These are phyloP conservation scores for Rhynchospora pubera DNA, from an alignment of 176 grass and related monocot species.

Conservation along the genomic window DNA sequence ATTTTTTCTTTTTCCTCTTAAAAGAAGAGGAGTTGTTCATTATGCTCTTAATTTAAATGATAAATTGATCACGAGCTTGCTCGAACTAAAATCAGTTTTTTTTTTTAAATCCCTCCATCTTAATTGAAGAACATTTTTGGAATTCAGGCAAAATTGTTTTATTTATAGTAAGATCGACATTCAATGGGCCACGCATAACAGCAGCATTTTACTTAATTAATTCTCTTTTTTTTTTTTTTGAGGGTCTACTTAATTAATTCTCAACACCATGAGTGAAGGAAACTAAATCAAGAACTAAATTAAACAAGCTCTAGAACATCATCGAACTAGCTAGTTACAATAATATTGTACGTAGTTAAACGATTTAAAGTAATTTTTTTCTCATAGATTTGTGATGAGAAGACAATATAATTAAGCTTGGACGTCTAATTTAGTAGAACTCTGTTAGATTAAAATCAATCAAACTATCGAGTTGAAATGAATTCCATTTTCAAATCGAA, in stretches of 20 bases:
- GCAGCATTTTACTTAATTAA: neutral
- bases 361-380: neutral
- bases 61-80: neutral
- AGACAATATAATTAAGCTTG: neutral
- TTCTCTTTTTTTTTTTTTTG: too few relatives aligned
- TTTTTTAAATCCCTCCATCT: neutral
- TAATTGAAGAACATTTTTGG: neutral
- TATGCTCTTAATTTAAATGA: neutral
- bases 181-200: neutral
- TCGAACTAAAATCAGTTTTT: neutral
- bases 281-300: neutral
- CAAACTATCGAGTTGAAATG: too few relatives aligned
- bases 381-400: neutral
- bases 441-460: too few relatives aligned
- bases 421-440: too few relatives aligned
- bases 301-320: neutral
- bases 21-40: neutral
- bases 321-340: neutral
- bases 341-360: neutral
- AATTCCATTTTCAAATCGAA: too few relatives aligned
- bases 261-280: neutral
- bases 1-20: neutral
- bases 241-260: too few relatives aligned
- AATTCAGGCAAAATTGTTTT: neutral
- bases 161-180: neutral